Evolutionary conservation across 306 rosid species (phyloP).

Genomic region (Acacia melanoxylon): DNA sequence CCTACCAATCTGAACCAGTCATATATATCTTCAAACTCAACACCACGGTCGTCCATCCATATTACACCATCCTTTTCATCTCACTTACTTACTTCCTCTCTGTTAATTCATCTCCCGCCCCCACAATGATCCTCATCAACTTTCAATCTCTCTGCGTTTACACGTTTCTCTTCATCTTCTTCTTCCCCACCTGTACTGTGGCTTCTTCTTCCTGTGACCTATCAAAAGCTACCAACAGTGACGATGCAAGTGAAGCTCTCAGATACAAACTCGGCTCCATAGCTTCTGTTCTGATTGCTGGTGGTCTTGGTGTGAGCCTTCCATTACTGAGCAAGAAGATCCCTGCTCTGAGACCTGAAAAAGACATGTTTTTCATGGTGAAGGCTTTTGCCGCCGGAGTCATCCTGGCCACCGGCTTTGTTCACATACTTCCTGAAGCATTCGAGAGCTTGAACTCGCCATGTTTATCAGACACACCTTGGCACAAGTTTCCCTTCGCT

Average conservation of each 20-base stretch:
- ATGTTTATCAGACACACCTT: slow-evolving; percentile 48
- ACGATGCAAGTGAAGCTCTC: slow-evolving; percentile 31
- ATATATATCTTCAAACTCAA: background rate
- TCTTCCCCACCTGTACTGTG: slow-evolving; percentile 33
- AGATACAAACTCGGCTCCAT: slow-evolving; percentile 63
- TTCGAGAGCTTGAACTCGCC: slow-evolving; percentile 57
- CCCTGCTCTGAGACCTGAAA: slow-evolving; percentile 49
- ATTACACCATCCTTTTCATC: background rate
- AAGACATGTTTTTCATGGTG: slow-evolving; percentile 58
- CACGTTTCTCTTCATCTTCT: background rate
- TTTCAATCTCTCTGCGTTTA: slow-evolving; percentile 8
- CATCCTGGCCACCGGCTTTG: slow-evolving; percentile 64
- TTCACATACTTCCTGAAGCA: slow-evolving; percentile 77
- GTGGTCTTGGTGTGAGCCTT: slow-evolving; percentile 65
- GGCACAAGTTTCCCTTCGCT: slow-evolving; percentile 60
- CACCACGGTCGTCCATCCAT: background rate
- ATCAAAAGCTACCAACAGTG: background rate
- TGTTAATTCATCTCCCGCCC: background rate
- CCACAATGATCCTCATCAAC: slow-evolving; percentile 5
- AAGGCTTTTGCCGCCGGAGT: slow-evolving; percentile 83
- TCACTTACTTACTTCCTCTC: too few relatives aligned
- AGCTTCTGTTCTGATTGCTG: slow-evolving; percentile 59
- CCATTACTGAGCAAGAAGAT: slow-evolving; percentile 61
- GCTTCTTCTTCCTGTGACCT: slow-evolving; percentile 41
- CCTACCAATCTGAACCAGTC: background rate